phyloP scores from a whole-genome alignment of 495 filamentous ascomycete species.

The Penicillium cataractarum region DNA sequence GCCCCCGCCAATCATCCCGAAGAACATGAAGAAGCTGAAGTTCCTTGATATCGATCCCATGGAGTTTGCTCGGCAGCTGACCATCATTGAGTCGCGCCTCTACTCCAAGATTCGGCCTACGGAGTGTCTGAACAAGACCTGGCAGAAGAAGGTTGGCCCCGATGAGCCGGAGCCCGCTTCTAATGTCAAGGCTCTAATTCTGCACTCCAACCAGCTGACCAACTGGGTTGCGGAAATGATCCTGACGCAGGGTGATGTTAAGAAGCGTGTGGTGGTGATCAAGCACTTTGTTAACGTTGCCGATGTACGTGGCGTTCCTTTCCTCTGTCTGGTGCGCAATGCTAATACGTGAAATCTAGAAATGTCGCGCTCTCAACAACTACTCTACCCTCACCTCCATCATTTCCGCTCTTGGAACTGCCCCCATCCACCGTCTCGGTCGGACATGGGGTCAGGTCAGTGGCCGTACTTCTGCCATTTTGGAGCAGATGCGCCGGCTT shows the following conservation, averaged over 20 bases:
- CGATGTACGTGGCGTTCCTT: constrained; percentile 60
- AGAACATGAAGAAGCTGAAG: constrained; percentile 99
- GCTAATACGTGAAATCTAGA: constrained; percentile 53
- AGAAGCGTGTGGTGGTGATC: constrained; percentile 94
- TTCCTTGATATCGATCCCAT: constrained; percentile 96
- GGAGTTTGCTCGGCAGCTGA: constrained; percentile 95
- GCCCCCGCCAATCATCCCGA: constrained; percentile 89
- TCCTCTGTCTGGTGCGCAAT: background rate
- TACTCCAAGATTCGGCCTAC: constrained; percentile 95
- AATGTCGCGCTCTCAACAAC: constrained; percentile 93
- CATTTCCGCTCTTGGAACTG: constrained; percentile 91
- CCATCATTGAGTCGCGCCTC: constrained; percentile 92
- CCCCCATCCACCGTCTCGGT: constrained; percentile 90
- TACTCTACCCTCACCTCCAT: constrained; percentile 98
- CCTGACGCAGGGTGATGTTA: constrained; percentile 86
- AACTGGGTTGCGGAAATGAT: constrained; percentile 99
- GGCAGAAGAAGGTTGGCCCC: constrained; percentile 88
- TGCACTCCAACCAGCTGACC: constrained; percentile 97
- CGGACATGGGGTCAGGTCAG: constrained; percentile 96
- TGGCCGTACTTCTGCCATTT: constrained; percentile 71
- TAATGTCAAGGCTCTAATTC: constrained; percentile 93
- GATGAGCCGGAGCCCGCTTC: constrained; percentile 86
- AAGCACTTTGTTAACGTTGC: constrained; percentile 97
- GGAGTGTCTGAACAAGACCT: constrained; percentile 97
- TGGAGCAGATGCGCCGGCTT: constrained; percentile 89